Percentiles rank a stretch among this genome's conserved stretches.
phyloP scores from a whole-genome alignment of 306 rosid species.

The Glycyrrhiza uralensis region DNA sequence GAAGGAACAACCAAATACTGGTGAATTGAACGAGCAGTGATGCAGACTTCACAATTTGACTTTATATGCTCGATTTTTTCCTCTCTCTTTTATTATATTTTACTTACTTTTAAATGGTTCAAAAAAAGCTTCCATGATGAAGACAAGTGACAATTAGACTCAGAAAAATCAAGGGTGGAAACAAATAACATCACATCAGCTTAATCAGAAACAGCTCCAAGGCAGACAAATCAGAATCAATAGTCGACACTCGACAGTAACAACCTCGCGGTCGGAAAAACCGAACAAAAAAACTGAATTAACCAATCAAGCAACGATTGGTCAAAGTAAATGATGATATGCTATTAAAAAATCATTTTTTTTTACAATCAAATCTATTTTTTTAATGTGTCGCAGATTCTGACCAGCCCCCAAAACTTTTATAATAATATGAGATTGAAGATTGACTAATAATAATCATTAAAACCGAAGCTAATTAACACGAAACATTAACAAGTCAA shows the following conservation, averaged over 20 bases:
- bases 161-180: constrained; percentile 44
- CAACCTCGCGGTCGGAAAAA: constrained; percentile 33
- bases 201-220: constrained; percentile 37
- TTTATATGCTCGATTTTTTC: too few species aligned
- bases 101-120: constrained; percentile 16
- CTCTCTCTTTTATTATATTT: background rate
- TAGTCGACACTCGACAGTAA: constrained; percentile 24
- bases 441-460: too few species aligned
- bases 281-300: constrained; percentile 36
- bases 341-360: background rate
- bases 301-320: constrained; percentile 35
- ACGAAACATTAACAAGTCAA: constrained; percentile 32
- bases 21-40: constrained; percentile 21
- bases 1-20: constrained; percentile 23
- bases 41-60: constrained; percentile 32
- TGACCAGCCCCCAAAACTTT: constrained; percentile 21
- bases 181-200: constrained; percentile 69
- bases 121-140: constrained; percentile 33
- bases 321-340: constrained; percentile 25
- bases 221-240: constrained; percentile 42
- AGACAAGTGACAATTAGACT: constrained; percentile 41
- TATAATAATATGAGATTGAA: constrained; percentile 16
- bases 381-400: background rate
- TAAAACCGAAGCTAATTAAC: constrained; percentile 9
- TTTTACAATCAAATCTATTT: background rate